Evolutionary conservation across 2,329 filamentous ascomycete species (phyloP).

Genomic region (Coleophoma crateriformis): DNA sequence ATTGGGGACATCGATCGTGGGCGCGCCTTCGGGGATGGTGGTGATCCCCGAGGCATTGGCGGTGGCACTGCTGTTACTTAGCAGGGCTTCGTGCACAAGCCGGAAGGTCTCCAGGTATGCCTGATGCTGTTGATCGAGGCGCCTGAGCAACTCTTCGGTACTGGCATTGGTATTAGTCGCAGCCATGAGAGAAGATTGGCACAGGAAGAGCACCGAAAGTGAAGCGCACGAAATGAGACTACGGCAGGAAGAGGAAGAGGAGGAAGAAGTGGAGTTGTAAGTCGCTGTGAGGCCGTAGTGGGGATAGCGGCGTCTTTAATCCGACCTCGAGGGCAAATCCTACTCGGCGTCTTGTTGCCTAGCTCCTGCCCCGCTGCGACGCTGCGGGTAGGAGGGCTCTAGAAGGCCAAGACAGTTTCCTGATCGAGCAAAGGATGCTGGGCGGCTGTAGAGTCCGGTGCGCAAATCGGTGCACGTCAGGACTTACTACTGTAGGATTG

Average conservation of each 20-base stretch:
- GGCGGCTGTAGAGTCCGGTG: too few species aligned
- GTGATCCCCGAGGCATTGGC: neutral
- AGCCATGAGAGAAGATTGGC: too few species aligned
- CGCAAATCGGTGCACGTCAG: too few species aligned
- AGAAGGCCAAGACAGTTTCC: too few species aligned
- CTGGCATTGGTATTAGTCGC: neutral
- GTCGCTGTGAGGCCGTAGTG: neutral
- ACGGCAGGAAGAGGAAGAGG: neutral
- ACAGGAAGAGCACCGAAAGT: too few species aligned
- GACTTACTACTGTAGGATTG: too few species aligned
- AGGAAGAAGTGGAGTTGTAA: neutral
- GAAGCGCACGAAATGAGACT: neutral
- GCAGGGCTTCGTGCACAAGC: conserved; percentile 18
- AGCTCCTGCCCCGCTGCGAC: too few species aligned
- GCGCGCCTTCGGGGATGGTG: neutral
- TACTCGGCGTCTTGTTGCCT: too few species aligned
- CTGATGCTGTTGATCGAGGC: conserved; percentile 19
- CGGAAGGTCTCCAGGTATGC: conserved; percentile 19
- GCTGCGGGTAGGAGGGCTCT: too few species aligned
- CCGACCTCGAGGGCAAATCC: neutral
- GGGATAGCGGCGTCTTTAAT: neutral
- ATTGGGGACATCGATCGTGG: too few species aligned
- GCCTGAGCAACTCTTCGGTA: conserved; percentile 16
- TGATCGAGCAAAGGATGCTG: too few species aligned
- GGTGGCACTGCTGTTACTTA: conserved; percentile 1